Conservation (phyloP, 176 grass and related monocot species). For the Saccharum officinarum region DNA sequence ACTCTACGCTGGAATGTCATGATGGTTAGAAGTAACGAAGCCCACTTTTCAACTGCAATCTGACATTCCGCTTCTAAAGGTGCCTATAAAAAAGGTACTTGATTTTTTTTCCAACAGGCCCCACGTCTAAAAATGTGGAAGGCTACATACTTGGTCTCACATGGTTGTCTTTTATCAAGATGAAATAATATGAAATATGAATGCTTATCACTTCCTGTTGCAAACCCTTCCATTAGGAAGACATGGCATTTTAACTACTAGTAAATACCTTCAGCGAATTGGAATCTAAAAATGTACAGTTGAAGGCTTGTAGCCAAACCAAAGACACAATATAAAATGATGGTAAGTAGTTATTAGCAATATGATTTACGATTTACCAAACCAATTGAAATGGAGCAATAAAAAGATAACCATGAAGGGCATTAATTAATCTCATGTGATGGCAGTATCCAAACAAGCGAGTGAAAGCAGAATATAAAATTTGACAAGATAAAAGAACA, state of each 20-base stretch:
- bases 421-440: neutral
- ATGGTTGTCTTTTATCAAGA: neutral
- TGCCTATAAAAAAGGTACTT: neutral
- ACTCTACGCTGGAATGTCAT: neutral
- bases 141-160: neutral
- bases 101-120: neutral
- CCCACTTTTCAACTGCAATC: neutral
- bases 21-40: neutral
- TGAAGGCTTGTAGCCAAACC: neutral
- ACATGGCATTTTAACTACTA: neutral
- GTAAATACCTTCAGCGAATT: neutral
- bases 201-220: neutral
- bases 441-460: neutral
- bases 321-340: neutral
- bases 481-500: neutral
- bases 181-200: neutral
- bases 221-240: neutral
- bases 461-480: neutral
- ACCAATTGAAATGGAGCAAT: neutral
- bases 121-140: neutral
- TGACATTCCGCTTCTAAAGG: neutral
- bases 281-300: neutral
- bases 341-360: neutral
- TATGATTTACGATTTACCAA: neutral
- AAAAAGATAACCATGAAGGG: neutral